Conservation (phyloP, 2,329 filamentous ascomycete species). For the Penicillium aurantiogriseum region DNA sequence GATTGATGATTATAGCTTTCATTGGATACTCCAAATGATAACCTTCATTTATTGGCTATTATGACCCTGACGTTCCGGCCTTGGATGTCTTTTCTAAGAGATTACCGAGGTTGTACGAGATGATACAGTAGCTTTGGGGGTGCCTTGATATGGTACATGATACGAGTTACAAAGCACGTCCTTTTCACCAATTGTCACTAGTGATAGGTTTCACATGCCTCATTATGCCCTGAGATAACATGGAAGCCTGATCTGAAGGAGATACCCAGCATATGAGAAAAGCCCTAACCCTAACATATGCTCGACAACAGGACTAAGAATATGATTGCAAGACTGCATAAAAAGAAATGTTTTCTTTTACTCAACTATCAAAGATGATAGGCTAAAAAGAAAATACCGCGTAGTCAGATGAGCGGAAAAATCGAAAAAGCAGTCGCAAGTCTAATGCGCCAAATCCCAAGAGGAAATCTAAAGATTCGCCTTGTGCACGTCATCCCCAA, state of each 20-base stretch:
- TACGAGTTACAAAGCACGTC: not conserved
- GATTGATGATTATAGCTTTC: not conserved
- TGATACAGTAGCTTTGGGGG: not conserved
- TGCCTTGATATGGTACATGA: not conserved
- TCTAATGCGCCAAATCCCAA: not conserved
- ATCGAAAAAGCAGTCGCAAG: not conserved
- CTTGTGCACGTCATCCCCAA: constrained; percentile 1
- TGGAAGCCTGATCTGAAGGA: not conserved
- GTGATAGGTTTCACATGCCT: not conserved
- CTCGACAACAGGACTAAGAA: not conserved
- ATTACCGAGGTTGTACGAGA: not conserved
- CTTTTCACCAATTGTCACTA: not conserved
- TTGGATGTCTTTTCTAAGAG: not conserved
- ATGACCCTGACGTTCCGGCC: not conserved
- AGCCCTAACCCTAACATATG: not conserved
- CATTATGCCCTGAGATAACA: not conserved
- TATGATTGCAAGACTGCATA: not conserved
- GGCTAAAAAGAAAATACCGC: not conserved
- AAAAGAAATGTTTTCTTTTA: not conserved
- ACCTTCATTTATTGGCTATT: not conserved
- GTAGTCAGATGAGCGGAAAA: not conserved
- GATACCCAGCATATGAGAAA: not conserved
- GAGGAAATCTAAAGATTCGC: constrained; percentile 10
- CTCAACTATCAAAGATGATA: not conserved
- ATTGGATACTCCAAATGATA: not conserved